These are phyloP conservation scores for Rhizopus sp. DNA, from an alignment of 371 early-diverging fungal genomes.

Conservation along the genomic window DNA sequence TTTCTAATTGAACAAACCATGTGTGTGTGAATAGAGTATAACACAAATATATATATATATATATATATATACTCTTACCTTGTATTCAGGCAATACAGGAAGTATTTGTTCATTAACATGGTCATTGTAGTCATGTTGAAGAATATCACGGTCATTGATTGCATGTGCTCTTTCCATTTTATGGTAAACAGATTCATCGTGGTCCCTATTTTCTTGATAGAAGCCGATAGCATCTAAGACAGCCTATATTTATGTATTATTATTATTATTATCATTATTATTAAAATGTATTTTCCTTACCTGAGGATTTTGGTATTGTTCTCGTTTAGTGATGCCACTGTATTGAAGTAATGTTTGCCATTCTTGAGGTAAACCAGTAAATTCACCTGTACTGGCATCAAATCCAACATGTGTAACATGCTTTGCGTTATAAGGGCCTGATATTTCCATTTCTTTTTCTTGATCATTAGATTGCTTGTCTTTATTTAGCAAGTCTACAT, in stretches of 20 bases:
- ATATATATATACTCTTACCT: background rate
- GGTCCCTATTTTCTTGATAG: constrained; percentile 71
- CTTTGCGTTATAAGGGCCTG: constrained; percentile 94
- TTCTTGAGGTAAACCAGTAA: constrained; percentile 92
- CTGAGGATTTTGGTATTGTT: constrained; percentile 94
- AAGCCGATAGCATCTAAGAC: constrained; percentile 95
- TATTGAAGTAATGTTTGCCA: constrained; percentile 91
- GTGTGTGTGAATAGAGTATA: background rate
- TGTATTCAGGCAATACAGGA: constrained; percentile 7
- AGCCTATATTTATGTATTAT: constrained; percentile 49
- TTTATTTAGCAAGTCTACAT: constrained; percentile 62
- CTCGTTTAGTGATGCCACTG: constrained; percentile 93
- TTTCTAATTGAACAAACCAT: background rate
- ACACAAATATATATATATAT: background rate
- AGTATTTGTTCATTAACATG: background rate
- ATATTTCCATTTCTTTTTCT: constrained; percentile 85
- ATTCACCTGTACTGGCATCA: constrained; percentile 90
- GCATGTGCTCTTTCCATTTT: constrained; percentile 78
- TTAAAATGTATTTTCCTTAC: constrained; percentile 30
- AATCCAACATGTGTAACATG: constrained; percentile 96
- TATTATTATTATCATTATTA: constrained; percentile 4
- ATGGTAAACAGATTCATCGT: constrained; percentile 81
- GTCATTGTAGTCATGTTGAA: constrained; percentile 5
- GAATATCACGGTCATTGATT: constrained; percentile 13
- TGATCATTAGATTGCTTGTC: constrained; percentile 40